Conservation (phyloP, 345 rosid species). For the Pseudoturritis turrita region DNA sequence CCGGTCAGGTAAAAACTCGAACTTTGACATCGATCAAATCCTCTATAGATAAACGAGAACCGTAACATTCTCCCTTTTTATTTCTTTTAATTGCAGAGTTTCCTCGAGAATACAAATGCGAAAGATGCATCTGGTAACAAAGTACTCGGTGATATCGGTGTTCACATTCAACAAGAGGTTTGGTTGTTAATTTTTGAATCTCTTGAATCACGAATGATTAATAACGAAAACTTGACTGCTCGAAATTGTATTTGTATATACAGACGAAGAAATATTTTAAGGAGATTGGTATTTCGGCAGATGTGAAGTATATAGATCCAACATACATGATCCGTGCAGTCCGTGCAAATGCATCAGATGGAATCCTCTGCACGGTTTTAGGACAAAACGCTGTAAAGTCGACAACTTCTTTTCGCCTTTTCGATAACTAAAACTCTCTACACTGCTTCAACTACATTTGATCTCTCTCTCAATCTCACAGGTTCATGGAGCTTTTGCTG, state of each 20-base stretch:
- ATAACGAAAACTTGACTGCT: not conserved
- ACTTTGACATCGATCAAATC: not conserved
- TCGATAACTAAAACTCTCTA: not conserved
- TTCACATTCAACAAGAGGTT: slow-evolving; percentile 94
- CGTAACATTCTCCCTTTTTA: not conserved
- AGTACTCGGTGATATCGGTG: slow-evolving; percentile 85
- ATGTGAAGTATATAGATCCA: slow-evolving; percentile 95
- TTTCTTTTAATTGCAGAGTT: slow-evolving; percentile 58
- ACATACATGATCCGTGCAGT: slow-evolving; percentile 96
- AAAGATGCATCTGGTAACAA: slow-evolving; percentile 93
- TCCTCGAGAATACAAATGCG: slow-evolving; percentile 82
- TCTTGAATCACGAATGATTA: not conserved
- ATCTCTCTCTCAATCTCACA: slow-evolving; percentile 21
- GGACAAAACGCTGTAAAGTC: slow-evolving; percentile 94
- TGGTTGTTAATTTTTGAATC: slow-evolving; percentile 20
- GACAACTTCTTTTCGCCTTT: not conserved
- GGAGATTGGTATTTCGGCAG: slow-evolving; percentile 62
- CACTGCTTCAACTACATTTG: not conserved
- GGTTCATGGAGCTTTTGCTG: slow-evolving; percentile 94
- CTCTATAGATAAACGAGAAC: not conserved
- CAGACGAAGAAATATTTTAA: slow-evolving; percentile 76
- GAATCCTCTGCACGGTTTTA: slow-evolving; percentile 89
- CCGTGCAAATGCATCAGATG: slow-evolving; percentile 96
- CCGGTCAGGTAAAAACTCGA: slow-evolving; percentile 69
- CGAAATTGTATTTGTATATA: not conserved